A percentile compares a stretch with the other conserved stretches of the same genome.
phyloP scores from a whole-genome alignment of 2,329 filamentous ascomycete genomes.

The Ceratocystis harringtonii region DNA sequence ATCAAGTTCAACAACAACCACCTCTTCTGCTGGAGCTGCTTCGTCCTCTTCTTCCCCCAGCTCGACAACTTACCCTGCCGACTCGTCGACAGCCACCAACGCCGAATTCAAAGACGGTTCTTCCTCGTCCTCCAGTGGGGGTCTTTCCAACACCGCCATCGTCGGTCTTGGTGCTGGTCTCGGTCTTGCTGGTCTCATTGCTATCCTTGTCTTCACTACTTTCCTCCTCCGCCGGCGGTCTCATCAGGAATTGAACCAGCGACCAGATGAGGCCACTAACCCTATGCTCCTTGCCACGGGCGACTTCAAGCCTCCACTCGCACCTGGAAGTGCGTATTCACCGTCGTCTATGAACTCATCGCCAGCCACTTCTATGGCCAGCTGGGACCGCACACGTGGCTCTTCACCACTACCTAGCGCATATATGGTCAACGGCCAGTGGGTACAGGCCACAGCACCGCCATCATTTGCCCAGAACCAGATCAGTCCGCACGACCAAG shows the following conservation, averaged over 20 bases:
- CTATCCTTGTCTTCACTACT: constrained; percentile 20
- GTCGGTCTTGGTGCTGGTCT: constrained; percentile 30
- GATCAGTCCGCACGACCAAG: not conserved
- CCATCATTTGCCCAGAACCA: not conserved
- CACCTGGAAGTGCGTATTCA: not conserved
- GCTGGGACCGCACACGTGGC: constrained; percentile 11
- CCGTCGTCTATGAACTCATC: constrained; percentile 4
- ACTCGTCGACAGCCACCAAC: not conserved
- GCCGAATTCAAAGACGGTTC: not conserved
- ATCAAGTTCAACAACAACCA: constrained; percentile 7
- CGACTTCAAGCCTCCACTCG: not conserved
- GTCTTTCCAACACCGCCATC: constrained; percentile 26
- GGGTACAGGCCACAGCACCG: constrained; percentile 8
- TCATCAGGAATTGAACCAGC: constrained; percentile 9
- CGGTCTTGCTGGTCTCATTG: constrained; percentile 22
- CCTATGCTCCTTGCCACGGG: constrained; percentile 7
- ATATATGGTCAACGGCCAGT: constrained; percentile 11
- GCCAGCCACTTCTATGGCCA: constrained; percentile 4
- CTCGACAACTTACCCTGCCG: not conserved
- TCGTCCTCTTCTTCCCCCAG: constrained; percentile 13
- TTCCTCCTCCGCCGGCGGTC: constrained; percentile 22
- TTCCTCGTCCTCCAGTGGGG: constrained; percentile 9
- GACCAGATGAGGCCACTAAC: not conserved
- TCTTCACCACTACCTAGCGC: constrained; percentile 8
- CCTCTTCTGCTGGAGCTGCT: not conserved